phyloP scores from a whole-genome alignment of 768 basidiomycete species.

The Hygrophoropsis aurantiaca region DNA sequence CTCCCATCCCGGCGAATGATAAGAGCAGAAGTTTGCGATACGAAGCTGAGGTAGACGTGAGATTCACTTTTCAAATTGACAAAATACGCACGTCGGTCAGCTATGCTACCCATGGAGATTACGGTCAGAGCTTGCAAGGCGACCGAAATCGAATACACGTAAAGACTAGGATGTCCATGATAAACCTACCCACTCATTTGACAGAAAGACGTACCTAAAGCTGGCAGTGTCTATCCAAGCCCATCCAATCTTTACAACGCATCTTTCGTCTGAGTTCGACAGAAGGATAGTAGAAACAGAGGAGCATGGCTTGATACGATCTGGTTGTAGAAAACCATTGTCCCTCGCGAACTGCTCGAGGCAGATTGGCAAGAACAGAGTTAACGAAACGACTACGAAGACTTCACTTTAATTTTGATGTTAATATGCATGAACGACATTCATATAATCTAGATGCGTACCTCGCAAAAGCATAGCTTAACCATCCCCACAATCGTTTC shows the following conservation, averaged over 20 bases:
- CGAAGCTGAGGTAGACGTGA: slow-evolving; percentile 37
- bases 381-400: slow-evolving; percentile 79
- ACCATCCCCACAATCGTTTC: slow-evolving; percentile 65
- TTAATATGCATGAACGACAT: not conserved
- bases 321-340: slow-evolving; percentile 78
- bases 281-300: slow-evolving; percentile 11
- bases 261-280: slow-evolving; percentile 45
- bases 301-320: slow-evolving; percentile 59
- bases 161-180: no score
- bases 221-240: slow-evolving; percentile 89
- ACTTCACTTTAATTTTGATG: slow-evolving; percentile 54
- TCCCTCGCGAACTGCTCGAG: slow-evolving; percentile 88
- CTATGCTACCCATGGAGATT: slow-evolving; percentile 90
- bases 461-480: slow-evolving; percentile 87
- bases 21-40: slow-evolving; percentile 80
- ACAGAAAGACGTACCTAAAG: slow-evolving; percentile 66
- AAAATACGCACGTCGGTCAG: slow-evolving; percentile 74
- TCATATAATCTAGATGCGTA: slow-evolving; percentile 16
- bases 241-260: slow-evolving; percentile 82
- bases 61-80: not conserved
- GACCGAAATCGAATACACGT: slow-evolving; percentile 85
- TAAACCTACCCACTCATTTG: no score
- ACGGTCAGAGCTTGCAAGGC: slow-evolving; percentile 91
- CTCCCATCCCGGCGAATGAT: slow-evolving; percentile 70
- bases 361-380: slow-evolving; percentile 80